Conservation (phyloP, 495 filamentous ascomycete genomes). For the Neurospora sp. region DNA sequence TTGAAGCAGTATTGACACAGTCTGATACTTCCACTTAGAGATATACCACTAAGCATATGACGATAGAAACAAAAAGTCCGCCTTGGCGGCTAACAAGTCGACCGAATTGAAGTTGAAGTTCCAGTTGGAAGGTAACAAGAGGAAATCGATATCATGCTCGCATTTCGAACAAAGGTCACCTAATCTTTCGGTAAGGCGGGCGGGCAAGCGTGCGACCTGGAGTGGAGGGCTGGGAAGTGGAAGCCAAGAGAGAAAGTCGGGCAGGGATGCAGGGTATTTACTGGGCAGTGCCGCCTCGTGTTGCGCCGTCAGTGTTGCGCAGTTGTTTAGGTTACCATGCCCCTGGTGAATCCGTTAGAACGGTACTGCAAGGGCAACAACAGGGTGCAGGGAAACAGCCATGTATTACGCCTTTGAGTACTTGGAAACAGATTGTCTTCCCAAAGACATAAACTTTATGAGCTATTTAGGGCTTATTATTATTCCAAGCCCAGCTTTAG, state of each 20-base stretch:
- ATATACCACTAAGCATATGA: background rate
- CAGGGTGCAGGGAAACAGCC: background rate
- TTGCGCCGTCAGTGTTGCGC: background rate
- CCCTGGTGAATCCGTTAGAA: background rate
- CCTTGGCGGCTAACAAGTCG: background rate
- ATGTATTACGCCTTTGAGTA: background rate
- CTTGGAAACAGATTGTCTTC: background rate
- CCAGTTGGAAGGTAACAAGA: background rate
- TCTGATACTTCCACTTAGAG: background rate
- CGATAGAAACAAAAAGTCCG: background rate
- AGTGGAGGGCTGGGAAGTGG: background rate
- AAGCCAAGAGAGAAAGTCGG: background rate
- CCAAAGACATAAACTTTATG: background rate
- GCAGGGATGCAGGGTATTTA: background rate
- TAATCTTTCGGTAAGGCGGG: background rate
- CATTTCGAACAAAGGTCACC: background rate
- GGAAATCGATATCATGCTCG: background rate
- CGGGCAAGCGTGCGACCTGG: background rate
- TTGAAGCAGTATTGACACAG: background rate
- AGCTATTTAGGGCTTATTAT: rapidly evolving
- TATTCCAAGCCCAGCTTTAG: background rate
- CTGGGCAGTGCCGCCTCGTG: background rate
- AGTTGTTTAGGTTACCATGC: background rate
- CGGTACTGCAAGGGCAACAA: background rate
- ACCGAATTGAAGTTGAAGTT: background rate